A percentile compares a stretch with the other conserved stretches of the same genome.
Conservation (phyloP, 352 stramenopile genomes). For the Phytophthora vignae region DNA sequence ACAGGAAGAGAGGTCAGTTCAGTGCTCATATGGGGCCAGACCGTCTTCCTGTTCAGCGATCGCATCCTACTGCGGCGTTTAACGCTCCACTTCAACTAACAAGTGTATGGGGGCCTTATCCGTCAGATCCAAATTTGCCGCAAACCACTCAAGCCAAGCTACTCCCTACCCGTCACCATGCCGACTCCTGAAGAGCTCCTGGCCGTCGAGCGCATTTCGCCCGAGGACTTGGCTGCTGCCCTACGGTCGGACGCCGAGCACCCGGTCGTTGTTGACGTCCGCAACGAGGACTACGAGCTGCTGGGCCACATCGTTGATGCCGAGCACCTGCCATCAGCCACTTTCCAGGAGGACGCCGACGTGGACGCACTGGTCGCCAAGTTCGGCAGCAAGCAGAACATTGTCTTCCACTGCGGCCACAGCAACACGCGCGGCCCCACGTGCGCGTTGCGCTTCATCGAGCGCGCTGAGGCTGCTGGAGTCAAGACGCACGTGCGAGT, state of each 20-base stretch:
- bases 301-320: slow-evolving; percentile 41
- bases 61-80: not conserved
- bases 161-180: slow-evolving; percentile 3
- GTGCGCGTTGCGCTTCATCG: slow-evolving; percentile 47
- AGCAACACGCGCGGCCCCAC: slow-evolving; percentile 47
- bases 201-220: slow-evolving; percentile 37
- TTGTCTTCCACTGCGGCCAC: slow-evolving; percentile 57
- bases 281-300: slow-evolving; percentile 42
- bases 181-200: slow-evolving; percentile 33
- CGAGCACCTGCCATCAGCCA: slow-evolving; percentile 39
- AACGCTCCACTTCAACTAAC: not conserved
- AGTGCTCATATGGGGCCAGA: not conserved
- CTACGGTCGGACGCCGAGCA: slow-evolving; percentile 17
- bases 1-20: slow-evolving; percentile 4
- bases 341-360: slow-evolving; percentile 47
- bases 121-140: slow-evolving; percentile 9
- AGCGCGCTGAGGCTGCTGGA: slow-evolving; percentile 23
- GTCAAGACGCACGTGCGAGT: slow-evolving; percentile 36
- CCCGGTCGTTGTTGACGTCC: slow-evolving; percentile 38
- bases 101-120: not conserved
- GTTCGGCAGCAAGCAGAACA: slow-evolving; percentile 29
- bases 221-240: slow-evolving; percentile 28
- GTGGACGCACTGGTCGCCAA: slow-evolving; percentile 43
- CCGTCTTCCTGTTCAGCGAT: slow-evolving; percentile 3
- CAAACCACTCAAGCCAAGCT: not conserved